Evolutionary conservation across 176 grass and related monocot species (phyloP), one percentile per base, ranked within the genome.

Genomic region (Cymbopogon citratus): DNA sequence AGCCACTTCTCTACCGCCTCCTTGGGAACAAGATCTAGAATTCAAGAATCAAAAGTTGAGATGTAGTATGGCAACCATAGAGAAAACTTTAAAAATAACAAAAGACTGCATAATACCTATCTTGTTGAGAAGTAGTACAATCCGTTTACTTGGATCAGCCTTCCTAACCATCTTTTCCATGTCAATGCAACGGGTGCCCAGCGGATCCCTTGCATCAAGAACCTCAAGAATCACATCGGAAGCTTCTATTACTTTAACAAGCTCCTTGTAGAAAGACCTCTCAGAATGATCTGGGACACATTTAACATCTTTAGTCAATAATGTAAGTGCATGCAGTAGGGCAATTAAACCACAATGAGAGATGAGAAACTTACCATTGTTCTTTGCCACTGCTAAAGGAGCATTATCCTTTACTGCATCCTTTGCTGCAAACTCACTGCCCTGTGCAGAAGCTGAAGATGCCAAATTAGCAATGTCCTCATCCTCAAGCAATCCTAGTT

Each of bases 141-240:
- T 95, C 16, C 79, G 70, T 81, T 95, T 98, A 74, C 71, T 93
- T 34, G 92, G 87, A 84, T 98, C 92, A 3, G 75, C 59, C 57
- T 93, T 94, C 45, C 82, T 89, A 51, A 95, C 81, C 92, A 98
- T 81, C 76, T 86, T 93, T 86, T 98, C 95, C 90, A 98, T 86
- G 87, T 93, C 92, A 76, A 91, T 60, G 36, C 90, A 98, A 63
- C 92, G 84, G 49, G 92, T 91, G 54, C 90, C 92, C 63, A 95
- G 82, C 2, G 92, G 92, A 51, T 95, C 92, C 24, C 95, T 84
- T 86, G 92, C 92, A 84, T 98, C 95, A 64, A 98, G 88, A 78
- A 98, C 95, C 89, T 98, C 90, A 16, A 98, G 78, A 83, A 98
- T 94, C 36, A 98, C 88, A 71, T 98, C 95, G 0, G 92, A 98